Evolutionary conservation across 2,329 filamentous ascomycete species (phyloP).

Genomic region (Apiospora phragmitis): DNA sequence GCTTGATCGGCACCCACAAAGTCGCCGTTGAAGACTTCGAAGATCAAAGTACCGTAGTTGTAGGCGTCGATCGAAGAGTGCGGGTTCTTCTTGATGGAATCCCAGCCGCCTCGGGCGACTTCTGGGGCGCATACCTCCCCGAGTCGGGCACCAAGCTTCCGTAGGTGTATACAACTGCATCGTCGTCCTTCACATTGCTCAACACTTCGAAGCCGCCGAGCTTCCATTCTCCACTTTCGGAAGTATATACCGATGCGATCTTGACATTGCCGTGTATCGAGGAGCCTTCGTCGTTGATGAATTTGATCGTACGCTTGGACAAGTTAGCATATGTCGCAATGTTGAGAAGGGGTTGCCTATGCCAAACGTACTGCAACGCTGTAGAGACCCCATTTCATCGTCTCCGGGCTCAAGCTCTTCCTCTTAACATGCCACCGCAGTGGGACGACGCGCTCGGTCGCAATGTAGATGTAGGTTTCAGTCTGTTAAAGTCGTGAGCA

Average conservation of each 20-base stretch:
- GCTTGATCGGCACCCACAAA: constrained; percentile 77
- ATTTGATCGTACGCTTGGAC: constrained; percentile 80
- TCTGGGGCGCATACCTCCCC: constrained; percentile 86
- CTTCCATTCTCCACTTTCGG: constrained; percentile 98
- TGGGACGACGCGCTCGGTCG: constrained; percentile 86
- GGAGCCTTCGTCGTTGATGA: constrained; percentile 90
- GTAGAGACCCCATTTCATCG: constrained; percentile 93
- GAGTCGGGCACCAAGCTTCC: constrained; percentile 86
- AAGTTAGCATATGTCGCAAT: background rate
- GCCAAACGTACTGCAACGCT: constrained; percentile 67
- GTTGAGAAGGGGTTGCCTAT: background rate
- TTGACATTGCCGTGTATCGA: constrained; percentile 89
- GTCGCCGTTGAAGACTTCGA: constrained; percentile 87
- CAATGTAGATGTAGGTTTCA: constrained; percentile 93
- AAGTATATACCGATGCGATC: constrained; percentile 85
- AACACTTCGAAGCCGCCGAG: constrained; percentile 90
- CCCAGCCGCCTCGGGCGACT: constrained; percentile 85
- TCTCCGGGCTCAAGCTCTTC: constrained; percentile 86
- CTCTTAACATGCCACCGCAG: constrained; percentile 88
- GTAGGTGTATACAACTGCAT: constrained; percentile 90
- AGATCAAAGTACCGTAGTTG: constrained; percentile 79
- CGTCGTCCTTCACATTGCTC: constrained; percentile 94
- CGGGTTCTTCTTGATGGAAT: constrained; percentile 80
- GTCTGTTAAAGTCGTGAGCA: constrained; percentile 56
- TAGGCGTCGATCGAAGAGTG: constrained; percentile 84